phyloP scores from a whole-genome alignment of 305 asterid genomes.

The Solanum hybrid region DNA sequence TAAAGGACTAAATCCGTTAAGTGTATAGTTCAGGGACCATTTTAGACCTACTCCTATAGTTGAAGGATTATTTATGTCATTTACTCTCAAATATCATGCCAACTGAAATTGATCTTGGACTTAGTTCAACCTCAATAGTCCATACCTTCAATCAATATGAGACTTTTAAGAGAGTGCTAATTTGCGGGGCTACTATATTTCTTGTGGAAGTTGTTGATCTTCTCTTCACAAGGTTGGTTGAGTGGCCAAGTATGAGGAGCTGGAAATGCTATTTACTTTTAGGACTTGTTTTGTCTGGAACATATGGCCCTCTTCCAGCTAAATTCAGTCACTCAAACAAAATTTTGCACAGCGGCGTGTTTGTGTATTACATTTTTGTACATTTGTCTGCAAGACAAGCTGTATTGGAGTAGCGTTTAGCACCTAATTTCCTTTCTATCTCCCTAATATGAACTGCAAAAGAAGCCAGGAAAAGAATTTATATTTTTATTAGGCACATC shows the following conservation, averaged over 20 bases:
- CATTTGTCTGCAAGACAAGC: background rate
- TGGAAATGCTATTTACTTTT: background rate
- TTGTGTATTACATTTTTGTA: background rate
- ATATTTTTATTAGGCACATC: background rate
- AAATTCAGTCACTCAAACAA: background rate
- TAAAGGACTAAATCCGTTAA: no score
- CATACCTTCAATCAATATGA: background rate
- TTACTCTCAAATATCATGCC: background rate
- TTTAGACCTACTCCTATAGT: no score
- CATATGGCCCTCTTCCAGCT: background rate
- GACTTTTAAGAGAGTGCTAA: background rate
- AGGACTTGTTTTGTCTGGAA: background rate
- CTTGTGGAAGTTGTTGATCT: background rate
- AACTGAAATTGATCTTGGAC: background rate
- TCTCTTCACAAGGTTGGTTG: background rate
- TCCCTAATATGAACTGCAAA: background rate
- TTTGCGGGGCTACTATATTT: background rate
- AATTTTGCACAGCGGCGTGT: background rate
- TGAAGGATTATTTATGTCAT: no score
- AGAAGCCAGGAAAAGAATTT: background rate
- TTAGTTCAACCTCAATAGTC: background rate
- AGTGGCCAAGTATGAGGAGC: background rate
- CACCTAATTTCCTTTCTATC: background rate
- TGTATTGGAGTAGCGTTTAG: background rate
- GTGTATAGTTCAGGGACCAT: no score